Conservation (phyloP, 2,329 filamentous ascomycete genomes). For the Colletotrichum musae region DNA sequence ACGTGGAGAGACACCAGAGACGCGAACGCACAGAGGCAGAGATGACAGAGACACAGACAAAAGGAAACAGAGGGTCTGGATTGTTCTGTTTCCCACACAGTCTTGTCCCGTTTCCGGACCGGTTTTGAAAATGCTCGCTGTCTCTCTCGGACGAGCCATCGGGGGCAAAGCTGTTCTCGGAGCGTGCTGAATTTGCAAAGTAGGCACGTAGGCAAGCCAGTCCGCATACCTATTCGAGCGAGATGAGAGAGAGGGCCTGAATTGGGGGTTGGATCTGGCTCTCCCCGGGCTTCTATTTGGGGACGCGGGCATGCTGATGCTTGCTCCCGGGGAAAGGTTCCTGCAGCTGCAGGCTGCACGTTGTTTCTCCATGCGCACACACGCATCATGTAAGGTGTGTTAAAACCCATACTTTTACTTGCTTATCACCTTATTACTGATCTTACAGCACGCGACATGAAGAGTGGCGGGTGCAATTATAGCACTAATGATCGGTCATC, state of each 20-base stretch:
- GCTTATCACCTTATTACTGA: no score
- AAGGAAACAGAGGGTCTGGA: conserved; percentile 1
- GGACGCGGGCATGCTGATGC: conserved; percentile 6
- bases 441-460: no score
- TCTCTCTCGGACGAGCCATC: conserved; percentile 6
- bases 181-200: neutral
- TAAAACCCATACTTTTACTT: no score
- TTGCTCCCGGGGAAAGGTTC: conserved; percentile 2
- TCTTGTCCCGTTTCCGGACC: conserved; percentile 5
- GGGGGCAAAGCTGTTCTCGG: conserved; percentile 6
- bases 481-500: conserved; percentile 1
- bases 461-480: neutral
- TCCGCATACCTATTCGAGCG: no score
- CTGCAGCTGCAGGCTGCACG: conserved; percentile 19
- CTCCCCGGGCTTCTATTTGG: conserved; percentile 1
- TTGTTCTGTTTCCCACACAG: conserved; percentile 6
- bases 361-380: neutral
- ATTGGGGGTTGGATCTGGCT: no score
- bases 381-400: no score
- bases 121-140: conserved; percentile 8
- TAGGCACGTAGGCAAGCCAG: no score
- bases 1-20: no score
- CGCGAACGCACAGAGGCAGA: no score
- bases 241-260: no score
- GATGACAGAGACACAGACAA: no score